phyloP scores from a whole-genome alignment of 352 stramenopile species.

The Phytophthora pisi region DNA sequence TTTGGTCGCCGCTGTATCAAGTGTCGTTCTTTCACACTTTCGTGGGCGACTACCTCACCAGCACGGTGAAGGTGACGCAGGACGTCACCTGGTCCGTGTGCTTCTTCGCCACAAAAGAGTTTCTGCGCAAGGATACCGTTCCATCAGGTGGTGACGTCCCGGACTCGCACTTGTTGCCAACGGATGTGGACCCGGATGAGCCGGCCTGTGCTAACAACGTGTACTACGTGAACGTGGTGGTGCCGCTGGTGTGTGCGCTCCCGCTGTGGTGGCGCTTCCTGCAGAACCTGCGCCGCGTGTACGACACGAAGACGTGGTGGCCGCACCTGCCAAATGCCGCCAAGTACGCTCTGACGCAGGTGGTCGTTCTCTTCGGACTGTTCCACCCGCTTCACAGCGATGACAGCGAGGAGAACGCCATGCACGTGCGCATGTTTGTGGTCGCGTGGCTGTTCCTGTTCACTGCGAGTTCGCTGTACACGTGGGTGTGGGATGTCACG shows the following conservation, averaged over 20 bases:
- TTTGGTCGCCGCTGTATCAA: conserved; percentile 90
- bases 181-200: conserved; percentile 20
- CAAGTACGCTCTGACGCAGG: conserved; percentile 93
- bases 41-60: conserved; percentile 87
- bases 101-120: conserved; percentile 96
- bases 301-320: conserved; percentile 95
- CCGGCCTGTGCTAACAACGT: conserved; percentile 66
- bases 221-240: conserved; percentile 95
- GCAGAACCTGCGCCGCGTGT: conserved; percentile 95
- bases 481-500: conserved; percentile 85
- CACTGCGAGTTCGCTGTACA: conserved; percentile 81
- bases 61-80: conserved; percentile 83
- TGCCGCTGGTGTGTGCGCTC: conserved; percentile 94
- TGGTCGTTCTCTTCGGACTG: conserved; percentile 85
- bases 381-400: conserved; percentile 83
- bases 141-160: conserved; percentile 20
- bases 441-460: conserved; percentile 81
- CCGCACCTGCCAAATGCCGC: conserved; percentile 95
- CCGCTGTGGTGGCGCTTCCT: conserved; percentile 97
- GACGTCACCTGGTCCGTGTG: conserved; percentile 94
- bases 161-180: conserved; percentile 20
- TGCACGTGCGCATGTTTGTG: conserved; percentile 52
- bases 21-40: conserved; percentile 96
- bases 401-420: conserved; percentile 22
- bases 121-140: conserved; percentile 72